Base-by-base conservation (phyloP, 805 yeast species). In the Saccharomycopsis fibuligera region DNA sequence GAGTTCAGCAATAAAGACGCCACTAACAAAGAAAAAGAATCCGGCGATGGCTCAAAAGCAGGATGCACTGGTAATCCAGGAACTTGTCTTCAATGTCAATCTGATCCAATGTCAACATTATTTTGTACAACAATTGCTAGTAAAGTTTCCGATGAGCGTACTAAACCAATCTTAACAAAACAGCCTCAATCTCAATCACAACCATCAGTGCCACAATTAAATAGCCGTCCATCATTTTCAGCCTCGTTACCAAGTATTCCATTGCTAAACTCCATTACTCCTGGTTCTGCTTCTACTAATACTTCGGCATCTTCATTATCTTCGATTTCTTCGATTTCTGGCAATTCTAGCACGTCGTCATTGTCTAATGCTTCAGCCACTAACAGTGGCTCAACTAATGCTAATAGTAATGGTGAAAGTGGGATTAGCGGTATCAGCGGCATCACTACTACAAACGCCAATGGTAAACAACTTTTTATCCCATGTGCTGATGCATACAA, bases 401-500 rank as follows among this genome's bases (percentile, higher is more conserved):
- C 35, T 10, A 16, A 49, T 3, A 44, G 37, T 8, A 37, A n/a
- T 2, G 35, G 23, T 6, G 25, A 21, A 14, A 24, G 22, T 8
- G 43, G 40, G 37, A 37, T 25, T 12, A 3, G 41, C 37, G 16
- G 43, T 21, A 27, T 24, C n/a, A 25, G 14, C 33, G 44, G 29
- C 8, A 45, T n/a, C n/a, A n/a, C n/a, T n/a, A n/a, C n/a, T n/a
- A n/a, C n/a, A n/a, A n/a, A n/a, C n/a, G n/a, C n/a, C n/a, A 57
- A 12, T 10, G 42, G 52, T 9, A 54, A 55, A 58, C 77, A 69
- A 44, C 76, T 79, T 58, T 89, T 79, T 56, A 86, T 89, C 42
- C 95, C 96, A 2, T 84, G 93, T 60, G 80, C 90, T 12, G 96
- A 89, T 58, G 96, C 96, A 0, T 89, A 87, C 66, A 84, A 82